A percentile compares a stretch with the other conserved stretches of the same genome.
Conservation (phyloP, 345 rosid genomes). For the Jatropha curcas region DNA sequence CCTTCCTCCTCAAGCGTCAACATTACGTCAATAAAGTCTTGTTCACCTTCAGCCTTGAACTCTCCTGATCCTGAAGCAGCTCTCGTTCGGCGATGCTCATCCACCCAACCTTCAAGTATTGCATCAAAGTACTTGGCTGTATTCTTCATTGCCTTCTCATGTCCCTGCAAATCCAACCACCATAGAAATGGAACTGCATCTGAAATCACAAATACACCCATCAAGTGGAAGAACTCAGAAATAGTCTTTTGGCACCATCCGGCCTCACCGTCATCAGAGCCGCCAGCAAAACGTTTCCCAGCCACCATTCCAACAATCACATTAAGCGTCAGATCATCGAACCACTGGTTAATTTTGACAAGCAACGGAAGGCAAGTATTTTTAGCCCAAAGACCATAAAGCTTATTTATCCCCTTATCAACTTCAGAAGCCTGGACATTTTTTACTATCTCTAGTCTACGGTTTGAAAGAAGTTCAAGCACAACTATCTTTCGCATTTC, state of each 20-base stretch:
- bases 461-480: constrained; percentile 36
- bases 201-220: constrained; percentile 49
- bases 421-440: constrained; percentile 33
- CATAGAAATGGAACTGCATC: constrained; percentile 60
- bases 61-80: constrained; percentile 17
- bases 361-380: background rate
- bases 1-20: constrained; percentile 44
- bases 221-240: constrained; percentile 41
- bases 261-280: constrained; percentile 31
- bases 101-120: constrained; percentile 40
- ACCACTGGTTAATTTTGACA: constrained; percentile 47
- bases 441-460: constrained; percentile 33
- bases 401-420: constrained; percentile 8
- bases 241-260: constrained; percentile 37
- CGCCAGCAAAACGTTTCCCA: constrained; percentile 38
- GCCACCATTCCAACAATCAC: constrained; percentile 49
- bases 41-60: constrained; percentile 19
- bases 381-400: constrained; percentile 19
- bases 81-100: constrained; percentile 43
- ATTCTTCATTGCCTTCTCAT: constrained; percentile 63
- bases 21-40: constrained; percentile 61
- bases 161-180: constrained; percentile 58
- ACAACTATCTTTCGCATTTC: constrained; percentile 36
- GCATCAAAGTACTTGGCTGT: constrained; percentile 47
- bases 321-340: constrained; percentile 41